Base-by-base conservation (phyloP, 306 rosid species). In the Luffa acutangula region DNA sequence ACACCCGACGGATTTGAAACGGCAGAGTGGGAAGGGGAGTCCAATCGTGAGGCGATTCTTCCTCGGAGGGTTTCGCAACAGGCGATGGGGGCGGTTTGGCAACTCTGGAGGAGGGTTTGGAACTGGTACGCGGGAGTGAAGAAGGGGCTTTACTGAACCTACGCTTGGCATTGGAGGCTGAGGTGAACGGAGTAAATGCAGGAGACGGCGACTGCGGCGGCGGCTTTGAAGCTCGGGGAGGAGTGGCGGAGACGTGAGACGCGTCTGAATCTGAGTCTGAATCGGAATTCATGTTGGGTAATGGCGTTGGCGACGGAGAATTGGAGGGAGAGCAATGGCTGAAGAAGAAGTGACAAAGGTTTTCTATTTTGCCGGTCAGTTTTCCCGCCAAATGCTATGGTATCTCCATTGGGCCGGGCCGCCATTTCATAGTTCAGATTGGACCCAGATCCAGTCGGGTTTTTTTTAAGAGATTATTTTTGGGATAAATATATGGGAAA, bases 181-280 rank as follows among this genome's bases (percentile, higher is more conserved):
- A 64, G 52, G 81, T 3, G 70, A 84, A 80, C 2, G 82, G 67
- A 8, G 83, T 56, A 2, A 75, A 49, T 6, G 85, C 76, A 58
- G 76, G 80, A 1, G 84, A 75, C 18, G 88, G 82, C 21, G 86
- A 88, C 60, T 36, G 62, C n/a, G 84, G 65, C 37, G 89, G 81
- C 14, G 87, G 88, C 41, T n/a, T 80, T 76, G 80, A 48, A 36
- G 81, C 66, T 84, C 97, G 79, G 11, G 98, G 98, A 10, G 98
- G 97, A 81, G 98, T 94, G 69, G 95, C 80, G 36, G 97, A 94
- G 86, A 94, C 74, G 78, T 91, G 97, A 81, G 98, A 94, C 36
- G 86, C 95, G 48, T 91, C 95, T 18, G 97, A 91, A 71, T 87
- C 94, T 25, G 97, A 91, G 75, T 88, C 94, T 12, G 97, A 89